Percentiles rank a stretch among this genome's conserved stretches.
Conservation (phyloP, 2,329 filamentous ascomycete genomes). For the Diaporthe batatas region DNA sequence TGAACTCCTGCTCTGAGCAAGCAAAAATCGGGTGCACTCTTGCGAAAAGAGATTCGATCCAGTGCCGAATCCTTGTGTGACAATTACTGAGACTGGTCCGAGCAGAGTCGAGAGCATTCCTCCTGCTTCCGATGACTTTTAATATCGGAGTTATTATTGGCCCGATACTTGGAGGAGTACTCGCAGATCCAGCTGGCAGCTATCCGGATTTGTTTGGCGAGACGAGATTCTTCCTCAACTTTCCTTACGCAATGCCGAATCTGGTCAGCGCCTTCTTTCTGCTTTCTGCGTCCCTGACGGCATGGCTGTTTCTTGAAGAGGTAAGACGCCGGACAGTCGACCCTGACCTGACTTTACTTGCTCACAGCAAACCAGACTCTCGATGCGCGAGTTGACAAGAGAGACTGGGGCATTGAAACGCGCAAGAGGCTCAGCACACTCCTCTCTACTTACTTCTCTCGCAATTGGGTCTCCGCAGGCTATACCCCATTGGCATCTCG, state of each 20-base stretch:
- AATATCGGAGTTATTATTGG: constrained; percentile 75
- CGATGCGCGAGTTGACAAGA: constrained; percentile 57
- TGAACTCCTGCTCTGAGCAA: not conserved
- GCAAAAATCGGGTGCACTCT: not conserved
- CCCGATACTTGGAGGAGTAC: constrained; percentile 62
- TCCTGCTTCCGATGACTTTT: constrained; percentile 75
- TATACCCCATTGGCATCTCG: constrained; percentile 54
- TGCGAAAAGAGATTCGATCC: not conserved
- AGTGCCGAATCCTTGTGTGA: not conserved
- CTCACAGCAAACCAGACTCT: constrained; percentile 55
- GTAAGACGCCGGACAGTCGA: constrained; percentile 45
- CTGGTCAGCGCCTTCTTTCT: constrained; percentile 65
- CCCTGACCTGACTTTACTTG: not conserved
- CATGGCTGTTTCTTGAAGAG: constrained; percentile 67
- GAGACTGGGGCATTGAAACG: constrained; percentile 59
- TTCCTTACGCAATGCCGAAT: constrained; percentile 68
- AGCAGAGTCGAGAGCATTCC: constrained; percentile 56
- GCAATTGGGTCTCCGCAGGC: constrained; percentile 41
- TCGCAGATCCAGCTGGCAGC: constrained; percentile 60
- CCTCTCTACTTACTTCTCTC: constrained; percentile 47
- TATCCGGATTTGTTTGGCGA: constrained; percentile 62
- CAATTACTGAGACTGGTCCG: constrained; percentile 43
- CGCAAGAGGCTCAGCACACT: constrained; percentile 53
- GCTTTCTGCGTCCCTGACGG: constrained; percentile 55
- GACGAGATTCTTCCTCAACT: constrained; percentile 60